A percentile compares a stretch with the other conserved stretches of the same genome.
Evolutionary conservation across 768 basidiomycete genomes (phyloP).

Genomic region (Erythrobasidium yunnanense): DNA sequence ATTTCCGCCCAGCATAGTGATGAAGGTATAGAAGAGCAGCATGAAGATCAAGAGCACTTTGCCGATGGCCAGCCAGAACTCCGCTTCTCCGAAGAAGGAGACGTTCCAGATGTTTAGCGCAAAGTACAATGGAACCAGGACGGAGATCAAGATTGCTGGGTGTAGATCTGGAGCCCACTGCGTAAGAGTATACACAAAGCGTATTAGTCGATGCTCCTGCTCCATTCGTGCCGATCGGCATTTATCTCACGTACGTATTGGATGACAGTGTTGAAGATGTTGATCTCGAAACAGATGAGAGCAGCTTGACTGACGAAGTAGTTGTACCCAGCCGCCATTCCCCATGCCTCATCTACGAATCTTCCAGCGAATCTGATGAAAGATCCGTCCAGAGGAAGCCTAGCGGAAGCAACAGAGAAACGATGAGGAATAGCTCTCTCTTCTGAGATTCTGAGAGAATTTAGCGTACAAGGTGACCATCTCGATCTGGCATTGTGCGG

Average conservation of each 20-base stretch:
- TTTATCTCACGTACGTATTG: neutral
- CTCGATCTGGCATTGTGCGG: slow-evolving; percentile 24
- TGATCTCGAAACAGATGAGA: slow-evolving; percentile 30
- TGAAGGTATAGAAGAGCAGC: slow-evolving; percentile 51
- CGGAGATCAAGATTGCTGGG: slow-evolving; percentile 27
- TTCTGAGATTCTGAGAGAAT: neutral
- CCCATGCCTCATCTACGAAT: slow-evolving; percentile 29
- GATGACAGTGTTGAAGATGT: slow-evolving; percentile 29
- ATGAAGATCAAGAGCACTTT: slow-evolving; percentile 49
- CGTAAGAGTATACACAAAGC: too few species aligned
- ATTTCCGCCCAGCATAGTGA: slow-evolving; percentile 56
- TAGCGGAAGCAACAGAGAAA: neutral
- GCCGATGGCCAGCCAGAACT: slow-evolving; percentile 52
- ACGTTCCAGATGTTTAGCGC: slow-evolving; percentile 28
- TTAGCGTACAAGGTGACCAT: slow-evolving; percentile 26
- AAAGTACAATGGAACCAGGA: slow-evolving; percentile 20
- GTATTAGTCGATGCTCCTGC: too few species aligned
- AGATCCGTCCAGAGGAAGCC: slow-evolving; percentile 25
- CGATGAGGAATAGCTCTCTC: neutral
- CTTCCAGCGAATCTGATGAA: slow-evolving; percentile 29
- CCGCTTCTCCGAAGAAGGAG: slow-evolving; percentile 44
- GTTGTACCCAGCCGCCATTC: slow-evolving; percentile 28
- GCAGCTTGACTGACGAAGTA: slow-evolving; percentile 25
- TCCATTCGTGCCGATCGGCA: neutral
- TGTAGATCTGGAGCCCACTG: slow-evolving; percentile 8